Conservation (phyloP, 495 filamentous ascomycete genomes). For the Evernia prunastri region DNA sequence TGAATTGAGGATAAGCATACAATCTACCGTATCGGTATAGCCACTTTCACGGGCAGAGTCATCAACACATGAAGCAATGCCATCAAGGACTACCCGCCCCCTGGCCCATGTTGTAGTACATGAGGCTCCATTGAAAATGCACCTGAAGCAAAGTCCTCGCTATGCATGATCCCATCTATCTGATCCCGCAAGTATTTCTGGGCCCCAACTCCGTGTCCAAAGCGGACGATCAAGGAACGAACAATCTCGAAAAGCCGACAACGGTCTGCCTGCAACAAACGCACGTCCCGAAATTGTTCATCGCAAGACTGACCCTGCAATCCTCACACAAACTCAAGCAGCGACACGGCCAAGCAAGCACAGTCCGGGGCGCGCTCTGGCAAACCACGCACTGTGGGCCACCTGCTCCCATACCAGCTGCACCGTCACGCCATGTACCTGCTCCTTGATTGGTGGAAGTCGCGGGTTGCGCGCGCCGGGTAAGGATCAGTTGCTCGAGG, state of each 20-base stretch:
- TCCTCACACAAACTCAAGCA: constrained; percentile 94
- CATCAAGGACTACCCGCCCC: not conserved
- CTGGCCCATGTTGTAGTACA: too few species aligned
- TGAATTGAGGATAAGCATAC: not conserved
- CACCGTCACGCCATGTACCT: constrained; percentile 58
- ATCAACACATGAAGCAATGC: not conserved
- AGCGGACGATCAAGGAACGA: constrained; percentile 60
- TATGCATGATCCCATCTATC: constrained; percentile 6
- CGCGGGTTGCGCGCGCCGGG: constrained; percentile 41
- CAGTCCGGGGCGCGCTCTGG: constrained; percentile 75
- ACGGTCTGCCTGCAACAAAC: constrained; percentile 88
- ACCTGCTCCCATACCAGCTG: constrained; percentile 60
- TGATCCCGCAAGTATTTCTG: not conserved
- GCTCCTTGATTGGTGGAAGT: constrained; percentile 22
- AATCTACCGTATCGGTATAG: not conserved
- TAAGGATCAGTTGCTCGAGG: constrained; percentile 76
- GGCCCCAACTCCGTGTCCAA: not conserved
- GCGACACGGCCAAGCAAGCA: constrained; percentile 94
- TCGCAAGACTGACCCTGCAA: constrained; percentile 83
- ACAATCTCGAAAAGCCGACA: constrained; percentile 79
- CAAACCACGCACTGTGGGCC: constrained; percentile 93
- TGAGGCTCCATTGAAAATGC: not conserved
- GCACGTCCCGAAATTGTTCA: constrained; percentile 95
- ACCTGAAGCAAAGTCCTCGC: constrained; percentile 11
- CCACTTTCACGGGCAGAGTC: not conserved